Evolutionary conservation across 208 protist genomes (phyloP), one percentile per base, ranked within the genome.

Genomic region (Zelonia costaricensis): DNA sequence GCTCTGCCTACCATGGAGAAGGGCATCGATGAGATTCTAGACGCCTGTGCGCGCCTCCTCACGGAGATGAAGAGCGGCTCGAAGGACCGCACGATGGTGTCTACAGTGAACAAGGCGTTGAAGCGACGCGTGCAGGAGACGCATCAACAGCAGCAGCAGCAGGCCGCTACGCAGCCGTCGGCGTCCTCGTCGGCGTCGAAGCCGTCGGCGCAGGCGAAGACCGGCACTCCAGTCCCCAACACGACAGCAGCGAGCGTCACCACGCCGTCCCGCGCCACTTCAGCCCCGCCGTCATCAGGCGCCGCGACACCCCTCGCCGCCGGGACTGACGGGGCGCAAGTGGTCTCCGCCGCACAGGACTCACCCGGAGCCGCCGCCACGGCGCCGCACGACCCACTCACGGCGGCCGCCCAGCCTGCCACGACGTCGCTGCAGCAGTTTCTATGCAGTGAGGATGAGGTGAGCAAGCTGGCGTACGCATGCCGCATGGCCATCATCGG

Each of bases 381-480:
- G n/a, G n/a, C n/a, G n/a, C n/a, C n/a, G n/a, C n/a, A n/a, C n/a
- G n/a, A n/a, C n/a, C n/a, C n/a, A n/a, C n/a, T n/a, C n/a, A n/a
- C n/a, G n/a, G n/a, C 51, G 15, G 9, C 27, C 15, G 20, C 15
- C 3, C 20, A 16, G 22, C 7, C 31, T 27, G 30, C 35, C 12
- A 20, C 42, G 3, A 22, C 30, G 28, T 31, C 62, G 2, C n/a
- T 61, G 9, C 61, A 64, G 53, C 61, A 69, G 45, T 63, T 66
- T n/a, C 39, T 64, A 22, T 54, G 67, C n/a, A 71, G 35, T 22
- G 59, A 63, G 5, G 77, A 76, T 31, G 77, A 69, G 18, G 23
- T 90, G 10, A 86, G 66, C 62, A 74, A 58, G 36, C 69, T 90
- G 16, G 71, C 71, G 7, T 86, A 82, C 71, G 78, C 74, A 4